These are phyloP conservation scores for Petasospora rhodanensis DNA, from an alignment of 1,139 yeast species.

Conservation along the genomic window DNA sequence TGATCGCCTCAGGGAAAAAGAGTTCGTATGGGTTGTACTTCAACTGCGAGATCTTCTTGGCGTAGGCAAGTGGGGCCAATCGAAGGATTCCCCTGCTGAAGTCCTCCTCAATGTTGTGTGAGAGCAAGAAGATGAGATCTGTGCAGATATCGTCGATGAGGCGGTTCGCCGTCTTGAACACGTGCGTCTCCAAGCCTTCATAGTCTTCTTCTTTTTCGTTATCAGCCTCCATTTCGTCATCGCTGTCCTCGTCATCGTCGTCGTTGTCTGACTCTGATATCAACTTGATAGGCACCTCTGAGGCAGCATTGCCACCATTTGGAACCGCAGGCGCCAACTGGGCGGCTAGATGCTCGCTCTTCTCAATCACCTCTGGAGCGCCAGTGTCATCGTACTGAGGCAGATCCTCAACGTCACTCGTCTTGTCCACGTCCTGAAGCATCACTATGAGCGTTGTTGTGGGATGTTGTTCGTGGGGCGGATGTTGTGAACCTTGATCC, in stretches of 20 bases:
- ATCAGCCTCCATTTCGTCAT: constrained; percentile 6
- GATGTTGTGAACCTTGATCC: no score
- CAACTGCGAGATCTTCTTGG: constrained; percentile 23
- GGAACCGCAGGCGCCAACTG: no score
- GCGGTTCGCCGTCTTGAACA: constrained; percentile 61
- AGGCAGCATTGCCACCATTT: no score
- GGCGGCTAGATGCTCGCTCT: no score
- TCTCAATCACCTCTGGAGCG: no score
- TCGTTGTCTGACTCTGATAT: no score
- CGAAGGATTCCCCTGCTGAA: constrained; percentile 26
- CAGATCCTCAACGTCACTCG: no score
- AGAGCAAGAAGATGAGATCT: constrained; percentile 24
- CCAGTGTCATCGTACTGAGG: no score
- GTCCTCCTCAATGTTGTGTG: constrained; percentile 10
- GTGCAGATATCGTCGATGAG: constrained; percentile 56
- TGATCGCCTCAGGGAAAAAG: constrained; percentile 24
- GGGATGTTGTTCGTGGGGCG: no score
- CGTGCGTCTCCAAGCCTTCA: constrained; percentile 2
- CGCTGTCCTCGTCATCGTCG: neutral
- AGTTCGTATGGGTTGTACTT: constrained; percentile 21
- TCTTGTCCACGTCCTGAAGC: no score
- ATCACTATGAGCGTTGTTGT: no score
- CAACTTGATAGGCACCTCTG: no score
- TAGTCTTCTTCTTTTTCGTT: constrained; percentile 11
- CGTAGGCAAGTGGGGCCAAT: constrained; percentile 27